Percentiles rank a stretch among this genome's conserved stretches.
phyloP scores from a whole-genome alignment of 1,139 yeast genomes.

The Magnusiomyces fungicola region DNA sequence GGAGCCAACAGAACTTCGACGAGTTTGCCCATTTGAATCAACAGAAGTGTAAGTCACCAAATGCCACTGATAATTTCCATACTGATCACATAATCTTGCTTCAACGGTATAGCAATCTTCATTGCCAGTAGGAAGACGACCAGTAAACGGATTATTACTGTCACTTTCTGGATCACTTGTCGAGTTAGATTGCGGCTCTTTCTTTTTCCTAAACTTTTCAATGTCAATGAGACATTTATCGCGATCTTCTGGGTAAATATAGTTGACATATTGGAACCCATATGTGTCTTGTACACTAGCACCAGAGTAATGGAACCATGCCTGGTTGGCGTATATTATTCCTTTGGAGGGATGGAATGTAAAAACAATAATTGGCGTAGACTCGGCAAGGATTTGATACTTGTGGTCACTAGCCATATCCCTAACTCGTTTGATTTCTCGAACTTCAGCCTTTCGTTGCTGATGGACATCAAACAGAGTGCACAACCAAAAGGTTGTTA shows the following conservation, averaged over 20 bases:
- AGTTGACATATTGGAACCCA: constrained; percentile 28
- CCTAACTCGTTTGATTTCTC: constrained; percentile 28
- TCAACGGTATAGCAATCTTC: constrained; percentile 20
- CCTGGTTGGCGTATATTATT: constrained; percentile 30
- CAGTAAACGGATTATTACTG: neutral
- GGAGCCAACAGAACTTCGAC: no score
- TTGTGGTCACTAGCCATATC: constrained; percentile 32
- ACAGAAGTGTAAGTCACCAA: constrained; percentile 26
- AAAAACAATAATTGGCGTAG: constrained; percentile 33
- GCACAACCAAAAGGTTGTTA: constrained; percentile 33
- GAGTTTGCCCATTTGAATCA: no score
- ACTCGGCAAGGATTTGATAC: constrained; percentile 32
- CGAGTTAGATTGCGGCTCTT: no score
- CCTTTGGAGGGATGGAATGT: constrained; percentile 29
- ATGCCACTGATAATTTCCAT: constrained; percentile 30
- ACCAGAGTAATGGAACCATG: constrained; percentile 33
- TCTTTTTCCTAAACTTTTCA: constrained; percentile 10
- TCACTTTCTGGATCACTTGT: constrained; percentile 6
- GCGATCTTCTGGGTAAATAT: constrained; percentile 29
- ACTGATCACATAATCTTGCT: constrained; percentile 23
- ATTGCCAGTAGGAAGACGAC: neutral
- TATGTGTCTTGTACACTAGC: constrained; percentile 25
- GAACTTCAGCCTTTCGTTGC: constrained; percentile 30
- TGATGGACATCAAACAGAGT: constrained; percentile 34
- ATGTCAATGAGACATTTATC: constrained; percentile 22